A percentile compares a stretch with the other conserved stretches of the same genome.
These are phyloP conservation scores for Solanum hybrid DNA, from an alignment of 305 asterid species.

Conservation along the genomic window DNA sequence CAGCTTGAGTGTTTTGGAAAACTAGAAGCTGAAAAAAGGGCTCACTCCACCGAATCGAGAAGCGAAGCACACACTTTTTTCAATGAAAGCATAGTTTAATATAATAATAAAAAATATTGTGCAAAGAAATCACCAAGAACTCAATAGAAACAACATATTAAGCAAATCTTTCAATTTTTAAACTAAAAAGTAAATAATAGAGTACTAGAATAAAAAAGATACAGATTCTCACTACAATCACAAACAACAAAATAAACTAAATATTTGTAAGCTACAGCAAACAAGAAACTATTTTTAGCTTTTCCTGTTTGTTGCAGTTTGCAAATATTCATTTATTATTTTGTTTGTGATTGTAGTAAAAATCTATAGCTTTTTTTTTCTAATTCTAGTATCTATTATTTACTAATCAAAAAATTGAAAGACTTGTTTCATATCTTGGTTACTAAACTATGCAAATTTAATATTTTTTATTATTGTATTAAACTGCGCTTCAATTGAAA, in stretches of 20 bases:
- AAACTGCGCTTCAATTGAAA: background rate
- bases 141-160: background rate
- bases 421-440: background rate
- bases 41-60: background rate
- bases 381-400: background rate
- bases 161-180: background rate
- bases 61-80: background rate
- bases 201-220: background rate
- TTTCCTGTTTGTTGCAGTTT: background rate
- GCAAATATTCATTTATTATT: background rate
- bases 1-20: background rate
- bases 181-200: background rate
- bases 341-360: background rate
- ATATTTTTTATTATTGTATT: background rate
- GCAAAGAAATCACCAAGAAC: background rate
- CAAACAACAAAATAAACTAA: background rate
- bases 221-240: background rate
- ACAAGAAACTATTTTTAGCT: background rate
- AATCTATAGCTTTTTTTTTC: background rate
- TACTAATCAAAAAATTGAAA: background rate
- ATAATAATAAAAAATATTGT: background rate
- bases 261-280: background rate
- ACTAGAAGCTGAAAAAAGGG: background rate
- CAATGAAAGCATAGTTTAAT: background rate
- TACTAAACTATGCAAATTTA: background rate